Conservation (phyloP, 306 rosid species). For the Morella rubra region DNA sequence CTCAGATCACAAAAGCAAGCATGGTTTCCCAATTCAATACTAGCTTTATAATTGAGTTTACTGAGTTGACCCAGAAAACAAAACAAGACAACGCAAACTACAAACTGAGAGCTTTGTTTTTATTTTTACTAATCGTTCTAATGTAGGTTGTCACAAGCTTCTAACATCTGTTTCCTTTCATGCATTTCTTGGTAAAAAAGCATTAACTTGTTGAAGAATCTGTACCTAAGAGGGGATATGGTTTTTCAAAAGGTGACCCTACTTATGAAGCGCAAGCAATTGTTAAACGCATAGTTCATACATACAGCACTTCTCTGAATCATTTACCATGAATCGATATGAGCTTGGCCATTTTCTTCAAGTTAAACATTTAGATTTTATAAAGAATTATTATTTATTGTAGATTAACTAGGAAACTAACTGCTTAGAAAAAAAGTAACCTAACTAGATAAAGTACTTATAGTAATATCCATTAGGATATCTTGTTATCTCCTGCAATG, state of each 20-base stretch:
- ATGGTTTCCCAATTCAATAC: neutral
- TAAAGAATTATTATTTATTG: neutral
- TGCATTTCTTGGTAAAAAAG: constrained; percentile 2
- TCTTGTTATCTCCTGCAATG: constrained; percentile 50
- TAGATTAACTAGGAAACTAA: neutral
- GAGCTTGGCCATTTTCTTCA: neutral
- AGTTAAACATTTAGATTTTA: neutral
- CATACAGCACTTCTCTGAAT: neutral
- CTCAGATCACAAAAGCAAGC: neutral
- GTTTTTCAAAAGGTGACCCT: neutral
- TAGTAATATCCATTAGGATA: constrained; percentile 53
- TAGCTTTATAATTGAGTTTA: neutral
- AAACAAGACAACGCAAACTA: too few species aligned
- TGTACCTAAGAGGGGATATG: neutral
- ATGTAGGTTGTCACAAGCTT: neutral
- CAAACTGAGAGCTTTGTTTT: too few species aligned
- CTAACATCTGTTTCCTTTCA: neutral
- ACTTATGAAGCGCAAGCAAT: neutral
- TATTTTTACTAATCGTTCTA: neutral
- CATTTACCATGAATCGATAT: neutral
- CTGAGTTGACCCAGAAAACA: neutral
- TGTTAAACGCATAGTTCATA: neutral
- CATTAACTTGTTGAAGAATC: neutral
- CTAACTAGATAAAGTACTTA: too few species aligned
- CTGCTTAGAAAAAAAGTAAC: too few species aligned